Conservation (phyloP, 2,329 filamentous ascomycete genomes). For the Calonectria ilicicola region DNA sequence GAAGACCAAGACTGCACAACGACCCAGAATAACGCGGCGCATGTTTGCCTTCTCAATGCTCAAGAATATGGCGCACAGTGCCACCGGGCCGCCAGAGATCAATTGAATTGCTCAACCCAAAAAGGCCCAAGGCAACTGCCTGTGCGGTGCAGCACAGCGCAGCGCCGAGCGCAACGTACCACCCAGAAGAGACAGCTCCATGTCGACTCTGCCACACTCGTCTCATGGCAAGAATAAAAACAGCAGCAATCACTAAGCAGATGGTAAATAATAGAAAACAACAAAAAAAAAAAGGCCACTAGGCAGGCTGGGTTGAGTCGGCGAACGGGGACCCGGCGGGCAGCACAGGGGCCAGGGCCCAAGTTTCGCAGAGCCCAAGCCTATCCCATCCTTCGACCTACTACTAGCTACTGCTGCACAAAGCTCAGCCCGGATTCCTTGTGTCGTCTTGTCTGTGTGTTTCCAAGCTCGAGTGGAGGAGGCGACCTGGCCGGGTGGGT, state of each 20-base stretch:
- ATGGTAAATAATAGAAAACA: slow-evolving; percentile 21
- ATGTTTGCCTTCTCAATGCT: background rate
- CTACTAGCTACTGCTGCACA: background rate
- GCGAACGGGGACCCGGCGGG: background rate
- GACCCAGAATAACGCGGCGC: background rate
- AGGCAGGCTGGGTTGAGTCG: background rate
- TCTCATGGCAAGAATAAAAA: background rate
- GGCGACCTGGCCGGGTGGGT: background rate
- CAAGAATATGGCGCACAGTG: background rate
- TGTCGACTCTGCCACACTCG: slow-evolving; percentile 7
- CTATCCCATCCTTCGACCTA: background rate
- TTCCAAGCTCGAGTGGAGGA: slow-evolving; percentile 12
- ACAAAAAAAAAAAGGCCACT: background rate
- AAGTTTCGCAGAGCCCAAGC: slow-evolving; percentile 6
- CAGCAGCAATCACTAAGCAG: slow-evolving; percentile 23
- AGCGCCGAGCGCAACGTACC: background rate
- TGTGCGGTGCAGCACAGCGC: background rate
- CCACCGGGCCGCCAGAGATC: background rate
- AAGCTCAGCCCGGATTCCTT: slow-evolving; percentile 6
- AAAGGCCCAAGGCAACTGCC: background rate
- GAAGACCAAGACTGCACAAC: background rate
- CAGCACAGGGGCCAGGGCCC: slow-evolving; percentile 3
- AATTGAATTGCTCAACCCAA: background rate
- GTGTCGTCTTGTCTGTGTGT: slow-evolving; percentile 1
- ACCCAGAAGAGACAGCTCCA: background rate